These are phyloP conservation scores for Kitagawia praeruptora DNA, from an alignment of 129 eudicot genomes.

Conservation along the genomic window DNA sequence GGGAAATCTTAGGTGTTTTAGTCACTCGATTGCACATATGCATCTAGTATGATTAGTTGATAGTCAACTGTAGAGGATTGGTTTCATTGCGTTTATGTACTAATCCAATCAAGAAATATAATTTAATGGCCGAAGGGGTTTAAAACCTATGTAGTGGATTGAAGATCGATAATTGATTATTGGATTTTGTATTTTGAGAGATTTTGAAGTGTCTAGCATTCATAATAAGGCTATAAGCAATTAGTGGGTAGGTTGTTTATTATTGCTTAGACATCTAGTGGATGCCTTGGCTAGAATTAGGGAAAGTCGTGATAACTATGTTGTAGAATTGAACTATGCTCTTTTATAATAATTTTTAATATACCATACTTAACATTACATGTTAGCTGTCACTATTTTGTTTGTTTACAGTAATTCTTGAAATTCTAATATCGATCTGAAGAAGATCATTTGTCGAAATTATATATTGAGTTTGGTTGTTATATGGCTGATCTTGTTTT, in stretches of 20 bases:
- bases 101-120: background rate
- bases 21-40: no score
- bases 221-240: background rate
- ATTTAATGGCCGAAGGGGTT: background rate
- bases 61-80: no score
- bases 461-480: background rate
- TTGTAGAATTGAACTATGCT: background rate
- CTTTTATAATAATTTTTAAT: background rate
- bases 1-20: background rate
- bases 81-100: background rate
- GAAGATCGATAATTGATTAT: background rate
- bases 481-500: background rate
- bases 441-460: background rate
- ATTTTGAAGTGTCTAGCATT: background rate
- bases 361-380: background rate
- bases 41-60: no score
- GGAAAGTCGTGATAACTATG: background rate
- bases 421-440: background rate
- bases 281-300: background rate
- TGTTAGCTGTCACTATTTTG: background rate
- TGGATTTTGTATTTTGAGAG: background rate
- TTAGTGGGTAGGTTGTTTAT: background rate
- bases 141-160: background rate
- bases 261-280: background rate
- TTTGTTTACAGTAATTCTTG: background rate